These are phyloP conservation scores for Penicillium waksmanii DNA, from an alignment of 495 filamentous ascomycete species.

Conservation along the genomic window DNA sequence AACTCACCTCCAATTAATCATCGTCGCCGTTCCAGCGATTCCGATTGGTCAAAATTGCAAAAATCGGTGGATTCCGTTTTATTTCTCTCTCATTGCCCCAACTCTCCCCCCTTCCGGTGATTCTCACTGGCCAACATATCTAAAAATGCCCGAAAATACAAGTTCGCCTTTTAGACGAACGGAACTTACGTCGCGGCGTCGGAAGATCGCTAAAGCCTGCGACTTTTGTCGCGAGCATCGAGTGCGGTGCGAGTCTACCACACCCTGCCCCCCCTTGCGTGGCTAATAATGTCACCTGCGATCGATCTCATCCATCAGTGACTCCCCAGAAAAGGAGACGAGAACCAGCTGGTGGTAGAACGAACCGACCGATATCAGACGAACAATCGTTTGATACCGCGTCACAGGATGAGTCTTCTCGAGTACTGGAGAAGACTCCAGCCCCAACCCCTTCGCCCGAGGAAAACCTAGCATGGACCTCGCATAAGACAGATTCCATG, in stretches of 20 bases:
- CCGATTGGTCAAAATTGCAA: constrained; percentile 1
- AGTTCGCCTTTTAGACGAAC: not conserved
- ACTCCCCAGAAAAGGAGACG: not conserved
- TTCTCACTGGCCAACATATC: not conserved
- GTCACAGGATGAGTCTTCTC: not conserved
- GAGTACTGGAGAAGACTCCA: constrained; percentile 9
- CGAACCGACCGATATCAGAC: not conserved
- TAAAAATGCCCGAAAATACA: constrained; percentile 4
- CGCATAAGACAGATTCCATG: constrained; percentile 30
- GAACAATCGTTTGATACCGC: not conserved
- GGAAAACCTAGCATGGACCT: constrained; percentile 13
- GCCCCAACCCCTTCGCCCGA: constrained; percentile 1
- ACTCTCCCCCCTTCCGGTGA: not conserved
- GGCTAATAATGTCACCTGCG: constrained; percentile 28
- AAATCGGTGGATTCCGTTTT: not conserved
- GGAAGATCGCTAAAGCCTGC: constrained; percentile 32
- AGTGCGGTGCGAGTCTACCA: constrained; percentile 32
- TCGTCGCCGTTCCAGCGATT: not conserved
- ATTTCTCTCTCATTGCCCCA: not conserved
- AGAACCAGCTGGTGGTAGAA: not conserved
- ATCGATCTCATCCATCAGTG: constrained; percentile 9
- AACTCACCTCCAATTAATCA: not conserved
- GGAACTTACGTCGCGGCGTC: constrained; percentile 21
- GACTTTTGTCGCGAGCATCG: constrained; percentile 35
- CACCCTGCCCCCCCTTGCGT: constrained; percentile 34